These are phyloP conservation scores for Trametes cingulata DNA, from an alignment of 768 basidiomycete genomes.

Conservation along the genomic window DNA sequence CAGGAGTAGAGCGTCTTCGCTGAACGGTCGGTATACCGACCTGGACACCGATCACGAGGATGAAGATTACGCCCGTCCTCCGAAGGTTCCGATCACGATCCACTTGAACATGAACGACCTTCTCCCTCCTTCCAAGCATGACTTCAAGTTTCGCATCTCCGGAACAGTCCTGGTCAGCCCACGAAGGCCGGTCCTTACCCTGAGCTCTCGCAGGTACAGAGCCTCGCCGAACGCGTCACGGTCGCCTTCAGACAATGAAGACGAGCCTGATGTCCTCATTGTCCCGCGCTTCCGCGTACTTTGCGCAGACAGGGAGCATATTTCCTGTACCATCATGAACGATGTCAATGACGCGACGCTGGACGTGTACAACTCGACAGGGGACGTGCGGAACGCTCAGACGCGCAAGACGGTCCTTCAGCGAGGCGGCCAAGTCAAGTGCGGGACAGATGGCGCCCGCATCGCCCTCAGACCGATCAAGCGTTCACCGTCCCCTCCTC, in stretches of 20 bases:
- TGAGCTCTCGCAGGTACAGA: conserved; percentile 10
- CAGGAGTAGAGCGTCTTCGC: conserved; percentile 42
- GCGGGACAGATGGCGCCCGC: conserved; percentile 60
- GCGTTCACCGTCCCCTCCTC: conserved; percentile 19
- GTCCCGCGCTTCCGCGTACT: conserved; percentile 72
- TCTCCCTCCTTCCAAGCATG: conserved; percentile 60
- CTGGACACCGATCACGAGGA: conserved; percentile 28
- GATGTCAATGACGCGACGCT: conserved; percentile 53
- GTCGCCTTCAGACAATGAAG: conserved; percentile 25
- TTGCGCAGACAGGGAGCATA: conserved; percentile 62
- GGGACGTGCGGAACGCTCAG: conserved; percentile 59
- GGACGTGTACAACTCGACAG: conserved; percentile 62
- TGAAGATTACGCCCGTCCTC: conserved; percentile 37
- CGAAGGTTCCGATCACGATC: conserved; percentile 65
- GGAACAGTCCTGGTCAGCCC: conserved; percentile 65
- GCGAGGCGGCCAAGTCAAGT: conserved; percentile 58
- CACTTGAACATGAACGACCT: conserved; percentile 83
- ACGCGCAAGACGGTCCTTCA: conserved; percentile 64
- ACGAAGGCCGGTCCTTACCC: conserved; percentile 27
- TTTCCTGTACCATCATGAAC: conserved; percentile 59
- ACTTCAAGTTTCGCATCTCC: conserved; percentile 64
- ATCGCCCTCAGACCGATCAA: conserved; percentile 50
- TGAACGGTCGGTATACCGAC: conserved; percentile 24
- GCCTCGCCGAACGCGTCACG: conserved; percentile 20
- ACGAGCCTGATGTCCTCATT: conserved; percentile 52